A percentile compares a stretch with the other conserved stretches of the same genome.
Evolutionary conservation across 495 filamentous ascomycete genomes (phyloP).

Genomic region (Staphylotrichum tortipilum): DNA sequence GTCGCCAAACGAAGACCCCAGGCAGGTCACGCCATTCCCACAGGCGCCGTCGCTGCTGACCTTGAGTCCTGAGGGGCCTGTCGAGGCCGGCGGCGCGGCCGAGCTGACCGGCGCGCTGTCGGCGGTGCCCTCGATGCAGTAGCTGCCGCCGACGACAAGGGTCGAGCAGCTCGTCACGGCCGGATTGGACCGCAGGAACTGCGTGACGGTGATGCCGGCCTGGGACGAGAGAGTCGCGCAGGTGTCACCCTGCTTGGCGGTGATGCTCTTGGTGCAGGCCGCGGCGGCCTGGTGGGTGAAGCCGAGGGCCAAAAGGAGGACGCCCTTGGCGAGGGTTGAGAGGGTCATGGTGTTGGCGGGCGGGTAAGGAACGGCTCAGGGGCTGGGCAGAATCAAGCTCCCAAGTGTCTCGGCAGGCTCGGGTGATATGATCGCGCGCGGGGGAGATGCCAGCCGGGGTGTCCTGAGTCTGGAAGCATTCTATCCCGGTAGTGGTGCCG

Average conservation of each 20-base stretch:
- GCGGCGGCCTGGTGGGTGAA: slow-evolving; percentile 4
- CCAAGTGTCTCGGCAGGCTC: background rate
- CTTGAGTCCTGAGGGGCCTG: background rate
- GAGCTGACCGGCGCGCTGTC: background rate
- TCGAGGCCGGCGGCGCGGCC: background rate
- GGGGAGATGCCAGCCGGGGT: too few relatives aligned
- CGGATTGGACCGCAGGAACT: slow-evolving; percentile 23
- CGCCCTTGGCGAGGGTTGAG: slow-evolving; percentile 1
- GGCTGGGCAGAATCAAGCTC: background rate
- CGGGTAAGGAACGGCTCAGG: background rate
- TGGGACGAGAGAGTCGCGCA: slow-evolving; percentile 17
- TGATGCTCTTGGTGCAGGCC: slow-evolving; percentile 14
- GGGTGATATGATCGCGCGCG: background rate
- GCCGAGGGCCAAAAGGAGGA: slow-evolving; percentile 11
- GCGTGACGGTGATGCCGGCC: slow-evolving; percentile 21
- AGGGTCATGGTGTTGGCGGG: slow-evolving; percentile 13
- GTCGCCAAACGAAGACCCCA: slow-evolving; percentile 30
- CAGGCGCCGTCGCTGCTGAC: slow-evolving; percentile 31
- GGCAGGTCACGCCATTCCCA: slow-evolving; percentile 32
- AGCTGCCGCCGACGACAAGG: slow-evolving; percentile 12
- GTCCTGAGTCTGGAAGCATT: too few relatives aligned
- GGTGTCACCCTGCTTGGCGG: slow-evolving; percentile 21
- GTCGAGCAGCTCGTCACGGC: slow-evolving; percentile 18
- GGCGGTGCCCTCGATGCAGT: slow-evolving; percentile 18
- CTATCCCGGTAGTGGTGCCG: too few relatives aligned